These are phyloP conservation scores for Poa pratensis DNA, from an alignment of 176 grass and related monocot genomes.

Conservation along the genomic window DNA sequence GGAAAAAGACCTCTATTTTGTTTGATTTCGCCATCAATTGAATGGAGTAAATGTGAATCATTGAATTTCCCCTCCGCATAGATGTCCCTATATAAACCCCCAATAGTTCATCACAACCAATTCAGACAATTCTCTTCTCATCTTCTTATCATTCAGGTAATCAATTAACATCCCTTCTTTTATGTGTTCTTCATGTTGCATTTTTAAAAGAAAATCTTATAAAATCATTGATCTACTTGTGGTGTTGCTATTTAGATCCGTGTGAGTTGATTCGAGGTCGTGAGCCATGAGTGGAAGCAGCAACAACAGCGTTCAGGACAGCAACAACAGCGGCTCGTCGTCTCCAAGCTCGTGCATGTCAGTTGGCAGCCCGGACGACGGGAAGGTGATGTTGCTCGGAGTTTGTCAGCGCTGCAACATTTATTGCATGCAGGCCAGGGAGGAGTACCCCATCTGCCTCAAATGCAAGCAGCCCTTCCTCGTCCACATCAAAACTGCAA, in stretches of 20 bases:
- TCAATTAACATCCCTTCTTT: not conserved
- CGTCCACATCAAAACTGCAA: constrained; percentile 38
- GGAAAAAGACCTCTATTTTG: no score
- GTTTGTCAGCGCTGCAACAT: constrained; percentile 58
- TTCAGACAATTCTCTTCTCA: not conserved
- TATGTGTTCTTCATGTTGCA: not conserved
- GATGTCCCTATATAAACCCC: no score
- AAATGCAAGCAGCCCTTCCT: constrained; percentile 62
- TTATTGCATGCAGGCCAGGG: constrained; percentile 62
- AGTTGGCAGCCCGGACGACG: constrained; percentile 33
- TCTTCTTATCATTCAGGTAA: not conserved
- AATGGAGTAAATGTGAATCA: no score
- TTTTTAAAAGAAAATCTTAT: not conserved
- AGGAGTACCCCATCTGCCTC: constrained; percentile 60
- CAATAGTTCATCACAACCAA: not conserved
- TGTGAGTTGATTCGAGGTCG: not conserved
- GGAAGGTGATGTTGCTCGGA: constrained; percentile 55
- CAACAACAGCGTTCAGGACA: not conserved
- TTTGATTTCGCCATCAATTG: no score
- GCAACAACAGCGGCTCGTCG: constrained; percentile 40
- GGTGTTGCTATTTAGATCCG: not conserved
- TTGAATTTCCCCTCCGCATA: no score
- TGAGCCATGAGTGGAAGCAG: not conserved
- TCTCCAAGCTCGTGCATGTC: constrained; percentile 68
- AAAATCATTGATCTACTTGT: not conserved